Conservation (phyloP, 2,329 filamentous ascomycete species). For the Rhynchosporium graminicola region DNA sequence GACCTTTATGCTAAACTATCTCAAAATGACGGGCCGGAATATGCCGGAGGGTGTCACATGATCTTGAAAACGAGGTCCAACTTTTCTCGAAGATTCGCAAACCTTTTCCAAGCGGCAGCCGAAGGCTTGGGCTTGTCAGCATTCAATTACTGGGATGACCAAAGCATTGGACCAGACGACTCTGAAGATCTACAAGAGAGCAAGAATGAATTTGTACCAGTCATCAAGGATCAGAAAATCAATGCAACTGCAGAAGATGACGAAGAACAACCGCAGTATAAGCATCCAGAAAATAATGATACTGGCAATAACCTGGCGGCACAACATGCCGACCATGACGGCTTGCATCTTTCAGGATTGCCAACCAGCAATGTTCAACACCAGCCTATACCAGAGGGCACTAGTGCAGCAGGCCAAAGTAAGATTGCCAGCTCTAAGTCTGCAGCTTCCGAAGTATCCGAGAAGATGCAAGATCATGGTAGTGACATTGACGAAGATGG, state of each 20-base stretch:
- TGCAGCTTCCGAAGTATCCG: not conserved
- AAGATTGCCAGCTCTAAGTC: not conserved
- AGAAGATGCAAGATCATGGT: not conserved
- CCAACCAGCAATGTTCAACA: not conserved
- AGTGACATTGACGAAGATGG: conserved; percentile 39
- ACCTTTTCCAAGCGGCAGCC: conserved; percentile 53
- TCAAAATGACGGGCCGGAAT: conserved; percentile 56
- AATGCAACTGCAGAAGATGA: conserved; percentile 1
- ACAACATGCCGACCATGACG: not conserved
- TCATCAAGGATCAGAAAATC: not conserved
- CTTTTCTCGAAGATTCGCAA: conserved; percentile 53
- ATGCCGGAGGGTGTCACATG: conserved; percentile 58
- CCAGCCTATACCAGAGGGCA: not conserved
- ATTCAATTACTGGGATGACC: conserved; percentile 33
- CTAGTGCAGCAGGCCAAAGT: not conserved
- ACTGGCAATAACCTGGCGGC: not conserved
- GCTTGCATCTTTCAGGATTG: not conserved
- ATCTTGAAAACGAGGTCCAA: conserved; percentile 55
- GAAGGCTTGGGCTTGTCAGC: conserved; percentile 53
- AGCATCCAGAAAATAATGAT: not conserved
- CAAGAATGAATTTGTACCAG: conserved; percentile 13
- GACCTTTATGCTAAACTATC: conserved; percentile 59
- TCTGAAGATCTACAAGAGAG: conserved; percentile 20
- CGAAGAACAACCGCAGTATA: conserved; percentile 12
- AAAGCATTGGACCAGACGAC: conserved; percentile 32